Base-by-base conservation (phyloP, 2,329 filamentous ascomycete genomes). In the Plenodomus lindquistii region DNA sequence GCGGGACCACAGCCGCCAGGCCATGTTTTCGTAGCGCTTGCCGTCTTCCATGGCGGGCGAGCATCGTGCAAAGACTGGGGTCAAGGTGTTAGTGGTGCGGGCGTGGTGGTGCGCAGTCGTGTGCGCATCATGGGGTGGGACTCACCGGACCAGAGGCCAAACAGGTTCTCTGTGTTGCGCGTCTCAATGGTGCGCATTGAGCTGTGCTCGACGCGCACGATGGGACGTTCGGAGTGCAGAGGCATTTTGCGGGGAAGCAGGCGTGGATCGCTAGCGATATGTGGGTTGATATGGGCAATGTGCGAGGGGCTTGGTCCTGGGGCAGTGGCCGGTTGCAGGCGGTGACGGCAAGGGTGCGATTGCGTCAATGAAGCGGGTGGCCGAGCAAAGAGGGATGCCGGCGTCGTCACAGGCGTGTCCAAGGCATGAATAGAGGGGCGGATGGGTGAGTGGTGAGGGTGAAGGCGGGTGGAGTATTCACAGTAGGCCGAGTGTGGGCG, bases 111-210 rank as follows among this genome's bases (percentile, higher is more conserved):
- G 44, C 27, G 35, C 45, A 36, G 20, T n/a, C 13, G n/a, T 41
- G 44, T 50, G 17, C 22, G 22, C 22, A 24, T 6, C 22, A 24
- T 24, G 22, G 22, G 22, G 22, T 6, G 42, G 49, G 38, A 81
- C 89, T 83, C 77, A 96, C 91, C 90, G 73, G 91, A 93, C 91
- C 92, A 96, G 84, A 97, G 95, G 79, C 89, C 92, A 77, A 94
- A 95, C 42, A 97, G 84, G 70, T 92, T 95, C 76, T 96, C 90
- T 21, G 90, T 87, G 73, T 96, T 96, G 60, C 87, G 83, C 1
- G 93, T 96, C 76, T 97, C 92, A 67, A 97, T 91, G 73, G 95
- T 91, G 79, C 94, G 89, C 72, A 99, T 92, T 62, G 93, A 88
- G 70, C 87, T 89, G 57, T 90, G 86, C 78, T 97, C 91, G 73